Base-by-base conservation (phyloP, 345 rosid species). In the Syzygium aqueum region DNA sequence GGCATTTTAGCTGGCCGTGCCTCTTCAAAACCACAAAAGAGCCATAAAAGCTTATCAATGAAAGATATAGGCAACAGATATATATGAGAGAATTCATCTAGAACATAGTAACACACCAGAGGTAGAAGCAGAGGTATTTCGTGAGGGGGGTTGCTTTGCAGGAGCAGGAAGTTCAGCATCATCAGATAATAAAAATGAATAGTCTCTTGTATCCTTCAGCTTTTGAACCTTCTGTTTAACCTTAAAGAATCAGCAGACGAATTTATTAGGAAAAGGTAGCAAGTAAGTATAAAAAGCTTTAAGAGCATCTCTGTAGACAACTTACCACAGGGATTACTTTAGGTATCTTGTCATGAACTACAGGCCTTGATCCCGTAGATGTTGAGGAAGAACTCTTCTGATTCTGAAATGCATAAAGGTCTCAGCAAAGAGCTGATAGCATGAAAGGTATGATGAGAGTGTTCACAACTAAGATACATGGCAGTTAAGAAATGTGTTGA, bases 1-100 rank as follows among this genome's bases (percentile, higher is more conserved):
- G 92, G 90, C 84, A 90, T 65, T 65, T 91, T 94, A 90, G 93
- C 93, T 65, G 95, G 77, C 28, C 93, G 94, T 28, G 93, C 94
- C 91, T 94, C 98, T 97, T 94, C 91, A 95, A 94, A 93, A 94
- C 93, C 92, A 93, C 91, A 88, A 93, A 93, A 94, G 93, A 94
- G 85, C 91, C 92, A 93, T 90, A 89, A 94, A 94, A 94, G 94
- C 94, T 92, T 90, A 91, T 94, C 6, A 50, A 50, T 54, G n/a
- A 77, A 80, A 43, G 53, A 40, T 54, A 43, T 22, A 61, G 51
- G n/a, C 21, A 85, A 57, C 54, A 3, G 15, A 59, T 30, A 50
- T 6, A 46, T 53, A 78, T 51, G 12, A n/a, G 17, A 80, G 14
- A 43, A 54, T 56, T n/a, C 78, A 80, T 77, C 51, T 33, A 30